phyloP scores from a whole-genome alignment of 208 protist species.

The Porcisia hertigi region DNA sequence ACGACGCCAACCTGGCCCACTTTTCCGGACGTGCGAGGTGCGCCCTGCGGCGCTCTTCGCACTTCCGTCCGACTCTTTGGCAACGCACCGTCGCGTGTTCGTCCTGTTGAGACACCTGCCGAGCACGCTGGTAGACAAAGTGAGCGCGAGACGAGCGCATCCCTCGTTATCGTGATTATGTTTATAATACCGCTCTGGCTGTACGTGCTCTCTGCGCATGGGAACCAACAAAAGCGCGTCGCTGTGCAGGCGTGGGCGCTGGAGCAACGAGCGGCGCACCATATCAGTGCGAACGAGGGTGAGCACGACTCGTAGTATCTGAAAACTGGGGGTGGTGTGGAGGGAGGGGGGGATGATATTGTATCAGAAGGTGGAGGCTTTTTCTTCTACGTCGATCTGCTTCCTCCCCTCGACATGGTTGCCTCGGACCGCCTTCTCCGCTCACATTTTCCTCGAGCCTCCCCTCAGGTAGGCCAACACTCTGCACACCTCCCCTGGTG shows the following conservation, averaged over 20 bases:
- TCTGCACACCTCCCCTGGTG: background rate
- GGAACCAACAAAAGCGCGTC: slow-evolving; percentile 37
- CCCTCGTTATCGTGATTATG: slow-evolving; percentile 52
- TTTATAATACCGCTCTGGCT: slow-evolving; percentile 59
- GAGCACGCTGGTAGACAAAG: slow-evolving; percentile 46
- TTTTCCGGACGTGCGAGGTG: background rate
- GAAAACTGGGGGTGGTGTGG: background rate
- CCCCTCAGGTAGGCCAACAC: background rate
- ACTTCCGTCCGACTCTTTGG: slow-evolving; percentile 30
- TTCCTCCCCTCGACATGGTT: background rate
- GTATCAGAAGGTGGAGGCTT: background rate
- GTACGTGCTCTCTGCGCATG: slow-evolving; percentile 41
- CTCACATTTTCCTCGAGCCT: too few species aligned
- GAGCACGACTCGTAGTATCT: background rate
- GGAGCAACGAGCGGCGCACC: slow-evolving; percentile 20
- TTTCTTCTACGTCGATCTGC: background rate
- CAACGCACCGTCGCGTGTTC: slow-evolving; percentile 56
- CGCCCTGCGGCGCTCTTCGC: background rate
- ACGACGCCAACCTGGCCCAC: background rate
- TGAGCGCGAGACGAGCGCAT: slow-evolving; percentile 55
- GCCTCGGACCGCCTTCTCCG: background rate
- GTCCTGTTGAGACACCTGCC: slow-evolving; percentile 44
- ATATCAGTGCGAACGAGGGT: background rate
- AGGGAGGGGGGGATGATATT: background rate
- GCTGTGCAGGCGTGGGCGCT: slow-evolving; percentile 37